Base-by-base conservation (phyloP, 179 eudicot species). In the Corrigiola litoralis region DNA sequence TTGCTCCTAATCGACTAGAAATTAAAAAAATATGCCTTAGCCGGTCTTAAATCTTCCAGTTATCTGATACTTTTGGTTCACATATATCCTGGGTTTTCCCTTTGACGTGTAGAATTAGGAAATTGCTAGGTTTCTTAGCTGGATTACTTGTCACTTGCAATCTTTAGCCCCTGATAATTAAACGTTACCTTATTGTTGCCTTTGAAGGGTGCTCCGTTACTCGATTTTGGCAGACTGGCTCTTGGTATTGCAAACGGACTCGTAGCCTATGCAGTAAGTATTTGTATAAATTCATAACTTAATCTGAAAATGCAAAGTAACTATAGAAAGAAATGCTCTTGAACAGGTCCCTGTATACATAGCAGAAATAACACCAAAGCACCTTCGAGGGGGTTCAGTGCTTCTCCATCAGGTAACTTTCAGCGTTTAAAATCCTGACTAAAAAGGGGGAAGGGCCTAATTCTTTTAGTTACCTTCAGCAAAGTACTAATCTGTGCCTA, bases 331-430 rank as follows among this genome's bases (percentile, higher is more conserved):
- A 20, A 7, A 27, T 27, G 11, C 1, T 25, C 34, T 45, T 42
- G 31, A 29, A 68, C 75, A 90, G 97, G 85, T 86, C 50, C 97
- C 97, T 16, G 79, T 90, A 50, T 90, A 90, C 58, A 77, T 85
- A 76, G 90, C 92, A 24, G 97, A 90, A 70, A 85, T 87, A 74
- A 80, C 97, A 48, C 95, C 97, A 41, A 85, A 79, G 67, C 78
- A 90, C 72, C 86, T 90, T 51, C 82, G 97, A 72, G 97, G 97
- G 53, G 91, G 76, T 46, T 74, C 82, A 36, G 81, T 85, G 21
- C 72, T 83, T 10, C 79, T 75, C 23, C 79, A 82, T 73, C 97
- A 85, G 88, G 97, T 90, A 74, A 36, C 25, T 41, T 5, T 23
- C 63, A 38, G 48, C 48, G 11, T 44, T 56, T 33, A 42, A 53